Percentiles rank a stretch among this genome's conserved stretches.
phyloP scores from a whole-genome alignment of 2,329 filamentous ascomycete genomes.

The Claviceps humidiphila region DNA sequence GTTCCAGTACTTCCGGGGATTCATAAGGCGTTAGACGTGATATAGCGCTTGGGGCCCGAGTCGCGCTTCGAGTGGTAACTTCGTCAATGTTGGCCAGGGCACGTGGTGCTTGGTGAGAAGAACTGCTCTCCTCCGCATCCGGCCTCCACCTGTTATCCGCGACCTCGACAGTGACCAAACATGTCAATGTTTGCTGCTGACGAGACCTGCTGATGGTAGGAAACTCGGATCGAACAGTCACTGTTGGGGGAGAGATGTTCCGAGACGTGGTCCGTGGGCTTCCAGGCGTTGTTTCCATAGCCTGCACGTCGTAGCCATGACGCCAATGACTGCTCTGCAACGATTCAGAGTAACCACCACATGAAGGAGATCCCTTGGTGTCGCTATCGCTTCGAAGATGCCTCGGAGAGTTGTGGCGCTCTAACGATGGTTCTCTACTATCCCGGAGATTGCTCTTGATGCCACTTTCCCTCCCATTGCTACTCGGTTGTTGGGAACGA shows the following conservation, averaged over 20 bases:
- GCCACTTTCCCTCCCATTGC: conserved; percentile 17
- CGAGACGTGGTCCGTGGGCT: conserved; percentile 59
- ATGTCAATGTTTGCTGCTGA: conserved; percentile 90
- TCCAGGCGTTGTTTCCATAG: conserved; percentile 77
- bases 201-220: conserved; percentile 84
- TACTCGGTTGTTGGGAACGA: conserved; percentile 19
- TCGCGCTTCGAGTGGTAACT: conserved; percentile 28
- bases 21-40: conserved; percentile 60
- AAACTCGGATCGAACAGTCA: conserved; percentile 95
- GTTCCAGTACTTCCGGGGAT: conserved; percentile 61
- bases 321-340: conserved; percentile 58
- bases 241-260: conserved; percentile 79
- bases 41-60: conserved; percentile 38
- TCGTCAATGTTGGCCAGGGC: conserved; percentile 36
- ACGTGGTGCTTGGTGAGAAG: conserved; percentile 29
- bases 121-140: conserved; percentile 65
- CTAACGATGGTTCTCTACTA: conserved; percentile 33
- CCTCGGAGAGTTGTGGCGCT: conserved; percentile 31
- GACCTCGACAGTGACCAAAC: conserved; percentile 86
- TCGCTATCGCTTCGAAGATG: conserved; percentile 72
- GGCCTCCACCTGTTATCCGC: conserved; percentile 84
- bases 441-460: conserved; percentile 32
- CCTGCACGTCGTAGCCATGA: conserved; percentile 91
- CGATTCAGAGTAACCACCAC: conserved; percentile 66
- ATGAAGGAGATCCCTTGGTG: conserved; percentile 59